Conservation (phyloP, 2,329 filamentous ascomycete genomes). For the Penicillium janthinellum region DNA sequence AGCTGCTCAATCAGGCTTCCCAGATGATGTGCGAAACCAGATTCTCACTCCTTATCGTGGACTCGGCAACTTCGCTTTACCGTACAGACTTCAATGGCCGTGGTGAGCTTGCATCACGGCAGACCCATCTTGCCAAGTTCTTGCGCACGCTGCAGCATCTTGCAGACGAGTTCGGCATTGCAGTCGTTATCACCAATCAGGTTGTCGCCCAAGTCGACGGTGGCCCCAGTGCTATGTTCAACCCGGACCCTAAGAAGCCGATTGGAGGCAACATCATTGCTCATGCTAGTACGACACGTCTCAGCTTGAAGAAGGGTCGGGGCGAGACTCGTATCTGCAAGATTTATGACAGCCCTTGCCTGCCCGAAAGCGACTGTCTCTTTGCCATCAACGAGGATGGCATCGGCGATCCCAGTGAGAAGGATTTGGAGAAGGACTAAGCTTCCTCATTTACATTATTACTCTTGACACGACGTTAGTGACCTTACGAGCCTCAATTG, state of each 20-base stretch:
- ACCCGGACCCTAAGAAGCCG: constrained; percentile 98
- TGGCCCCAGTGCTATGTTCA: constrained; percentile 96
- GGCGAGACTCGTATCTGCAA: constrained; percentile 97
- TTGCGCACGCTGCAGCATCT: constrained; percentile 52
- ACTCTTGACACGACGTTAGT: constrained; percentile 29
- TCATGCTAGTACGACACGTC: constrained; percentile 89
- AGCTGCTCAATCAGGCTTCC: constrained; percentile 90
- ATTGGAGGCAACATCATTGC: constrained; percentile 99
- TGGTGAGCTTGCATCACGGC: constrained; percentile 90
- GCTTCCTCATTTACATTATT: constrained; percentile 6
- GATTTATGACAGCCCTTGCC: constrained; percentile 97
- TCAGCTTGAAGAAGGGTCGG: constrained; percentile 93
- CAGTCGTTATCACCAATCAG: constrained; percentile 98
- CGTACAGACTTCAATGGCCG: constrained; percentile 96
- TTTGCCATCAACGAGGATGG: constrained; percentile 98
- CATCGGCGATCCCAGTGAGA: constrained; percentile 92
- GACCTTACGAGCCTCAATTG: constrained; percentile 22
- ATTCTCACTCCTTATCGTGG: constrained; percentile 92
- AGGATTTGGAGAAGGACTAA: constrained; percentile 86
- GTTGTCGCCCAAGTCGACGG: constrained; percentile 98
- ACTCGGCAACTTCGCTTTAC: constrained; percentile 93
- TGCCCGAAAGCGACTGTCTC: constrained; percentile 93
- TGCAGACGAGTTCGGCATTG: constrained; percentile 84
- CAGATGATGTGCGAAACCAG: constrained; percentile 99
- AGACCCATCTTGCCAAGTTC: constrained; percentile 59